phyloP scores from a whole-genome alignment of 2,329 filamentous ascomycete species.

The Sarocladium brachiariae region DNA sequence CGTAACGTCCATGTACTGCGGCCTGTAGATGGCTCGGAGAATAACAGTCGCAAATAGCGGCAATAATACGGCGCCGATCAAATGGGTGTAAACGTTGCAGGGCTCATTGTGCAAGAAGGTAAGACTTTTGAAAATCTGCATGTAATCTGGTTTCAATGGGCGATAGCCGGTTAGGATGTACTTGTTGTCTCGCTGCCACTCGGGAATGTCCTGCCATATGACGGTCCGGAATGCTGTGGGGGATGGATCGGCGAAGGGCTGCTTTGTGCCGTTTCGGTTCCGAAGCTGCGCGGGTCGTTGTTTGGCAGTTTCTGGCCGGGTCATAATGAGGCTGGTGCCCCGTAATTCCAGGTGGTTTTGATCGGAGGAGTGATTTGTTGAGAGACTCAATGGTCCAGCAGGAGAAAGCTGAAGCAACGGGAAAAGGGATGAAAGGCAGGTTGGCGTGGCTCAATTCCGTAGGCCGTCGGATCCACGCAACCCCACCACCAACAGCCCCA shows the following conservation, averaged over 20 bases:
- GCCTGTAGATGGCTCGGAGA: constrained; percentile 1
- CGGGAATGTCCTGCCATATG: constrained; percentile 9
- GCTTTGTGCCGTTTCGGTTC: neutral
- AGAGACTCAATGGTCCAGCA: neutral
- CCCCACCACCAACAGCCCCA: no score
- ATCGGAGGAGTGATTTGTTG: neutral
- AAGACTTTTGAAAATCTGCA: constrained; percentile 10
- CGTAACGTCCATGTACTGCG: constrained; percentile 1
- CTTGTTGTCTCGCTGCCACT: constrained; percentile 13
- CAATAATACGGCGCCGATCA: constrained; percentile 9
- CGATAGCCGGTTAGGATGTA: constrained; percentile 9
- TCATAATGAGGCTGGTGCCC: neutral
- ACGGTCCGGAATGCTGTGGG: constrained; percentile 11
- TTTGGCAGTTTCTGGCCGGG: neutral
- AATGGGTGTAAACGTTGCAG: constrained; percentile 12
- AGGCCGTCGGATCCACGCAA: no score
- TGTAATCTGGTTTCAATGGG: constrained; percentile 6
- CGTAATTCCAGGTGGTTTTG: neutral
- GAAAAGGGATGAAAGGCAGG: neutral
- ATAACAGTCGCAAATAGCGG: constrained; percentile 4
- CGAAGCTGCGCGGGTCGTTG: neutral
- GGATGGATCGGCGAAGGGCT: neutral
- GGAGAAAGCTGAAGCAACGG: neutral
- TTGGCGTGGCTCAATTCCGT: neutral
- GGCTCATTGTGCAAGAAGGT: constrained; percentile 12